These are phyloP conservation scores for Canariomyces notabilis DNA, from an alignment of 2,329 filamentous ascomycete species.

Conservation along the genomic window DNA sequence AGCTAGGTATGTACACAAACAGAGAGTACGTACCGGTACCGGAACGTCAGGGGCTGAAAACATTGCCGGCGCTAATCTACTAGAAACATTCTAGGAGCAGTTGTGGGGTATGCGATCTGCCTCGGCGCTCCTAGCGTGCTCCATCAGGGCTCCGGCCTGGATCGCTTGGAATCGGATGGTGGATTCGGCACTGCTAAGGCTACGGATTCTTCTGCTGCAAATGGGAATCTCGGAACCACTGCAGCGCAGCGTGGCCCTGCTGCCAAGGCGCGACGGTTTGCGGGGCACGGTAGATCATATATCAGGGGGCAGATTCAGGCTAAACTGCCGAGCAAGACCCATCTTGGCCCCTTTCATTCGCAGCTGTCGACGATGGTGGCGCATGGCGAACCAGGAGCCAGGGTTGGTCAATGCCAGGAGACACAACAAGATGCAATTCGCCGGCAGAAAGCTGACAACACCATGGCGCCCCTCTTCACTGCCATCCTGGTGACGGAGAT, in stretches of 20 bases:
- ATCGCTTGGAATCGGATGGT: neutral
- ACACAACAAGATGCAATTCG: neutral
- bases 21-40: no score
- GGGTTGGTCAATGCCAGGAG: neutral
- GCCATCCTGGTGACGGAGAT: neutral
- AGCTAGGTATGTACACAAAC: neutral
- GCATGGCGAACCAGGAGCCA: no score
- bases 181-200: no score
- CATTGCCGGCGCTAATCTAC: constrained; percentile 1
- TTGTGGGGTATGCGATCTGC: neutral
- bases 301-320: constrained; percentile 6
- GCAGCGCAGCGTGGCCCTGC: constrained; percentile 1
- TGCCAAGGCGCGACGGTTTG: constrained; percentile 1
- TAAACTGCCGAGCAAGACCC: no score
- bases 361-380: neutral
- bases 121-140: no score
- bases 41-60: no score
- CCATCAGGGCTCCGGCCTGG: constrained; percentile 3
- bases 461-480: neutral
- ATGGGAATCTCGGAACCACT: constrained; percentile 13
- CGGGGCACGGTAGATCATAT: constrained; percentile 3
- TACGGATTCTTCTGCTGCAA: constrained; percentile 2
- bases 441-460: neutral
- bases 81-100: constrained; percentile 8
- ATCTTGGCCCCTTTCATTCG: constrained; percentile 3